Base-by-base conservation (phyloP, 352 stramenopile species). In the Pythium monospermum region DNA sequence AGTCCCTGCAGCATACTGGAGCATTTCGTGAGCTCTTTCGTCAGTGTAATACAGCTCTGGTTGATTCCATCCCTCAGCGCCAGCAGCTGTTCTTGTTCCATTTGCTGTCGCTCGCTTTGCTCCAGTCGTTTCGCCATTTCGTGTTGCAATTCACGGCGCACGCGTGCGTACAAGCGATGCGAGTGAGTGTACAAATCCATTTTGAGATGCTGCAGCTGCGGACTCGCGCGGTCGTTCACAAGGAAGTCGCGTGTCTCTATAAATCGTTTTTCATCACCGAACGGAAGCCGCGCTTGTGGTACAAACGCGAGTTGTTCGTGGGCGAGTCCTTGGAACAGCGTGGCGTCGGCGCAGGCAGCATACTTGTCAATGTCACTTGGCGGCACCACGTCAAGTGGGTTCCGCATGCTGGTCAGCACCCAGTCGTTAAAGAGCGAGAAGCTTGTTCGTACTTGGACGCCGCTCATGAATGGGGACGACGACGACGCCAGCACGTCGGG, bases 281-380 rank as follows among this genome's bases (percentile, higher is more conserved):
- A 53, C 2, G 55, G 30, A 4, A 63, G 15, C 21, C 30, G 32
- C 15, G 38, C 6, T 13, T 71, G 38, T 1, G 59, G 23, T 12
- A 86, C 27, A 16, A 90, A 55, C 15, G 61, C 59, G 4, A 90
- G 37, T 39, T 87, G 79, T 38, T 90, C 79, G 44, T 83, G 77
- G 11, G 70, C 58, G 4, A 90, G 50, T 23, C 58, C 63, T 19
- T 68, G 61, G 42, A 85, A 84, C 4, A 66, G 51, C 18, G 19
- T 37, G n/a, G 64, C 53, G 53, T 85, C 72, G 18, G 68, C 50
- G 10, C 33, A 22, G 36, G 59, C 51, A n/a, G 54, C 61, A 37
- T 61, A 59, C 26, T 35, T 19, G 48, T 60, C 15, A 41, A 46
- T n/a, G 75, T 55, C n/a, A 30, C 15, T 8, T 12, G 53, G 26